Conservation (phyloP, 352 stramenopile genomes). For the Thraustochytrium sp. region DNA sequence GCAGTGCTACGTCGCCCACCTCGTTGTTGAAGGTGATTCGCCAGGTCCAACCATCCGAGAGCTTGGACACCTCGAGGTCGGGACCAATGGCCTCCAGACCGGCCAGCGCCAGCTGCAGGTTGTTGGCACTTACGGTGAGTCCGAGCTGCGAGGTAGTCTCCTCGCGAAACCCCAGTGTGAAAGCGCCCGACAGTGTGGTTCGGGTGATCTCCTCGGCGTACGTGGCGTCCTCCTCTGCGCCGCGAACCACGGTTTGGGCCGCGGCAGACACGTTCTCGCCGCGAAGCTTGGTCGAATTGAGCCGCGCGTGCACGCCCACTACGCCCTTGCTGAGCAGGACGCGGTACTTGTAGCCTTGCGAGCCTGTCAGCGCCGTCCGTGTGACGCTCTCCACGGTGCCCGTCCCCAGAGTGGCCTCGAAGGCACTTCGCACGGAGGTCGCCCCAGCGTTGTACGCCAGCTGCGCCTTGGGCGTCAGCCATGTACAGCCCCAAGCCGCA, state of each 20-base stretch:
- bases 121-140: background rate
- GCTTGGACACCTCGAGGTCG: background rate
- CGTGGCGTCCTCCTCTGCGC: background rate
- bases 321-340: background rate
- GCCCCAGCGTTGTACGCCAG: background rate
- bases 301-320: background rate
- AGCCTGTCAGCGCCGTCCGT: background rate
- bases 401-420: background rate
- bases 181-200: background rate
- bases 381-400: background rate
- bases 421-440: background rate
- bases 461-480: background rate
- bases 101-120: background rate
- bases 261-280: background rate
- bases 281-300: background rate
- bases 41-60: background rate
- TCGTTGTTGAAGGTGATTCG: slow-evolving; percentile 9
- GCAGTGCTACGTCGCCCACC: background rate
- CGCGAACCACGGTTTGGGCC: background rate
- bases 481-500: slow-evolving; percentile 9
- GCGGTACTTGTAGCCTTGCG: background rate
- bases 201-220: background rate
- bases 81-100: background rate
- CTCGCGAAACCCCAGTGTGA: background rate
- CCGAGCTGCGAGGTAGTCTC: background rate